Evolutionary conservation across 352 stramenopile genomes (phyloP).

Genomic region (Pythium apleroticum): DNA sequence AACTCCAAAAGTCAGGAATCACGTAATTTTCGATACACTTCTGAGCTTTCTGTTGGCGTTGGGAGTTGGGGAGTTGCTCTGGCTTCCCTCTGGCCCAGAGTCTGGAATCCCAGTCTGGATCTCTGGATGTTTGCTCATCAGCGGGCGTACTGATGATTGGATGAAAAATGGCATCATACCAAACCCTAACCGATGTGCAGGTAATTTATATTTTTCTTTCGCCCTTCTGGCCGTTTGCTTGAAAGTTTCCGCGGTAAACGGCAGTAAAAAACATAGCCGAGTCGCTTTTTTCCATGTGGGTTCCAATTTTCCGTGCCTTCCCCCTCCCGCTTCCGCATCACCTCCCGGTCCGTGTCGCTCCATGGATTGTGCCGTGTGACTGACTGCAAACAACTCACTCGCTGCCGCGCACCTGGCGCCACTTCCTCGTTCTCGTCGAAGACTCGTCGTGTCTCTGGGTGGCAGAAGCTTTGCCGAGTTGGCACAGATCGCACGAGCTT

Average conservation of each 20-base stretch:
- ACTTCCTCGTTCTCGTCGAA: constrained; percentile 28
- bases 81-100: background rate
- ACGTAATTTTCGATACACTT: background rate
- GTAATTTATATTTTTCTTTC: constrained; percentile 1
- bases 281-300: constrained; percentile 2
- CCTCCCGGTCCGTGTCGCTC: background rate
- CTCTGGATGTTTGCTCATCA: constrained; percentile 17
- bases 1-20: background rate
- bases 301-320: constrained; percentile 16
- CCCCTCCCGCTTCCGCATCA: constrained; percentile 9
- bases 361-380: constrained; percentile 7
- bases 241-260: background rate
- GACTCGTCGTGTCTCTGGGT: constrained; percentile 8
- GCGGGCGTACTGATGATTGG: too few relatives aligned
- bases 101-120: constrained; percentile 3
- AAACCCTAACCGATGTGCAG: background rate
- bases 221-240: background rate
- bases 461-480: background rate
- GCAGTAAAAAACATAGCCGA: background rate
- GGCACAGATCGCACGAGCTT: background rate
- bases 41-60: background rate
- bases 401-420: background rate
- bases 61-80: too few relatives aligned
- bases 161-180: background rate
- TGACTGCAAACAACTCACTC: constrained; percentile 18